Conservation (phyloP, 1,139 yeast genomes). For the Candida tropicalis region DNA sequence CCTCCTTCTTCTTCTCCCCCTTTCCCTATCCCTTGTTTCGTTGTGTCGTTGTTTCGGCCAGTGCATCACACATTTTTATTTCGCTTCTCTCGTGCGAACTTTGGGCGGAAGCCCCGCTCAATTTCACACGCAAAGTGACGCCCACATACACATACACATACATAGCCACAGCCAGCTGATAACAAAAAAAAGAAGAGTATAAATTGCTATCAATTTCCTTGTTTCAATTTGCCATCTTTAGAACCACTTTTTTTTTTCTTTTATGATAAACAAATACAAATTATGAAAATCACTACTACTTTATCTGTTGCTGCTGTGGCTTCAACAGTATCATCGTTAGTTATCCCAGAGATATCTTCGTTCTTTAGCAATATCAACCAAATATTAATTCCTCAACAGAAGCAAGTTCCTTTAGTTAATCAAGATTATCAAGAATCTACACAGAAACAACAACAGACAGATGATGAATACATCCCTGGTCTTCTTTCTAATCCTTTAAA, state of each 20-base stretch:
- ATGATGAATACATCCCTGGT: background rate
- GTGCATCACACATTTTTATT: too few relatives aligned
- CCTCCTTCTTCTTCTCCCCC: too few relatives aligned
- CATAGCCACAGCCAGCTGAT: background rate
- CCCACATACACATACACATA: background rate
- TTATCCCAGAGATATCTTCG: constrained; percentile 10
- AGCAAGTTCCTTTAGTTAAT: constrained; percentile 9
- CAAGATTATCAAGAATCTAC: background rate
- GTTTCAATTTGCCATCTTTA: too few relatives aligned
- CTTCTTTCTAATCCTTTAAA: constrained; percentile 12
- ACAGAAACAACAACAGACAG: background rate
- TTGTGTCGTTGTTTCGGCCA: too few relatives aligned
- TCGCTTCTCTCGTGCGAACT: background rate
- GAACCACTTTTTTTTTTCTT: background rate
- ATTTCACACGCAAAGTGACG: too few relatives aligned
- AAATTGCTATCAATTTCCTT: background rate
- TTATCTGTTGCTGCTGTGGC: constrained; percentile 5
- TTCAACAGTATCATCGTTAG: constrained; percentile 7
- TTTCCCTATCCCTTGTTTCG: too few relatives aligned
- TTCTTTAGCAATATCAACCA: constrained; percentile 6
- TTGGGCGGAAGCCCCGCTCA: too few relatives aligned
- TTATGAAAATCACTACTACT: constrained; percentile 3
- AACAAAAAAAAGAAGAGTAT: background rate
- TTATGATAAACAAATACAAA: background rate
- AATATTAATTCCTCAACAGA: constrained; percentile 6